Evolutionary conservation across 495 filamentous ascomycete species (phyloP).

Genomic region (Xylaria scruposa): DNA sequence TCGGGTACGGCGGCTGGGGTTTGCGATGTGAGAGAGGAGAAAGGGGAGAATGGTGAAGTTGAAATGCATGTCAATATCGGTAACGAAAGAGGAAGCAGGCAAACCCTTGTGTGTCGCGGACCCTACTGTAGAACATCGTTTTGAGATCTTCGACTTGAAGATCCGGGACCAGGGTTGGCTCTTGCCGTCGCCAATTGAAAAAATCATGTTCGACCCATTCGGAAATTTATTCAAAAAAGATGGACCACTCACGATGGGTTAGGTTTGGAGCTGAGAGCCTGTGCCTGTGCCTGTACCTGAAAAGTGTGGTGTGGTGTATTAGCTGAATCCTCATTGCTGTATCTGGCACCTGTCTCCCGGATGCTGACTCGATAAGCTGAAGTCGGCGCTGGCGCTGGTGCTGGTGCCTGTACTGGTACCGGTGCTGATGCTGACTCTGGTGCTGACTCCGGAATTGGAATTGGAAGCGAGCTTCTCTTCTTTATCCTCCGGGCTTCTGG

Average conservation of each 20-base stretch:
- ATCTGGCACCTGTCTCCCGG: not conserved
- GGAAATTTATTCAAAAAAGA: conserved; percentile 28
- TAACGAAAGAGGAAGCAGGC: not conserved
- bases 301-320: conserved; percentile 13
- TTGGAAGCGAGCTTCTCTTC: conserved; percentile 35
- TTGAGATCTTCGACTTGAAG: conserved; percentile 12
- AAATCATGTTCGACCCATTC: conserved; percentile 21
- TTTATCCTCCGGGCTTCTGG: conserved; percentile 35
- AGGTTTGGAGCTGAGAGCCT: conserved; percentile 29
- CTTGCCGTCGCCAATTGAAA: conserved; percentile 22
- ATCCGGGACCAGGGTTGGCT: conserved; percentile 16
- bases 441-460: conserved; percentile 11
- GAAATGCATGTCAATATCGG: not conserved
- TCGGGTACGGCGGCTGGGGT: conserved; percentile 2
- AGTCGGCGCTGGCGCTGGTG: not conserved
- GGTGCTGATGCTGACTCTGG: conserved; percentile 15
- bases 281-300: conserved; percentile 21
- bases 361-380: conserved; percentile 13
- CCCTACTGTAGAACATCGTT: not conserved
- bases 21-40: conserved; percentile 4
- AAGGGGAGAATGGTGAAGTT: not conserved
- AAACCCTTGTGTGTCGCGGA: not conserved
- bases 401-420: not conserved
- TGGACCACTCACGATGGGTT: conserved; percentile 36
- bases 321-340: conserved; percentile 6